A percentile compares a stretch with the other conserved stretches of the same genome.
These are phyloP conservation scores for Candida sanyaensis DNA, from an alignment of 1,139 yeast genomes.

Conservation along the genomic window DNA sequence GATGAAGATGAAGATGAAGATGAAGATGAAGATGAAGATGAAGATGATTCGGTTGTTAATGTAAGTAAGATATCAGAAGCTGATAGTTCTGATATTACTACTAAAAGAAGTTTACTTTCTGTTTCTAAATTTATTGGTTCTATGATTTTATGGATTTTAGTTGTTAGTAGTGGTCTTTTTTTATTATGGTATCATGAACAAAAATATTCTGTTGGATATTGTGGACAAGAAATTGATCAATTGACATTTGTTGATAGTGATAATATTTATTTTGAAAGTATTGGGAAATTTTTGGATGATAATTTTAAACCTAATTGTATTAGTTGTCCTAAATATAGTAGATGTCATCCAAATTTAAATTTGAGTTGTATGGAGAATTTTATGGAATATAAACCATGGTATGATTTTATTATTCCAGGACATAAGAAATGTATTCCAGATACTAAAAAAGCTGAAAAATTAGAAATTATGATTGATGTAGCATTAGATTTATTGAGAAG, in stretches of 20 bases:
- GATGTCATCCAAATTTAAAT: conserved; percentile 62
- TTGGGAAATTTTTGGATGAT: conserved; percentile 36
- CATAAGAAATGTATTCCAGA: conserved; percentile 69
- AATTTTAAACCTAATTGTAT: conserved; percentile 63
- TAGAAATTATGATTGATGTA: conserved; percentile 66
- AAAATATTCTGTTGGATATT: conserved; percentile 59
- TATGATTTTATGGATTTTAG: conserved; percentile 28
- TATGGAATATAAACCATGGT: conserved; percentile 56
- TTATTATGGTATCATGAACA: conserved; percentile 67
- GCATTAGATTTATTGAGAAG: conserved; percentile 67
- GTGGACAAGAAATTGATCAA: conserved; percentile 57
- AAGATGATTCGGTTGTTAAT: conserved; percentile 4
- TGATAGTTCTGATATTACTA: not conserved
- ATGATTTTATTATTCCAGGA: conserved; percentile 57
- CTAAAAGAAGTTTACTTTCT: not conserved
- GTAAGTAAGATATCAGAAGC: conserved; percentile 8
- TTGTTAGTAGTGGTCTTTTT: conserved; percentile 30
- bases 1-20: too few relatives aligned
- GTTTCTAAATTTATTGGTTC: conserved; percentile 15
- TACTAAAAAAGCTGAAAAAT: conserved; percentile 66
- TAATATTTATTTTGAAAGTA: conserved; percentile 15
- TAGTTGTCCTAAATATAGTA: conserved; percentile 80
- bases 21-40: too few relatives aligned
- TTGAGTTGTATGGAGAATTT: conserved; percentile 74
- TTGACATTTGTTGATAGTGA: conserved; percentile 32